These are phyloP conservation scores for Lonicera japonica DNA, from an alignment of 129 eudicot genomes.

Conservation along the genomic window DNA sequence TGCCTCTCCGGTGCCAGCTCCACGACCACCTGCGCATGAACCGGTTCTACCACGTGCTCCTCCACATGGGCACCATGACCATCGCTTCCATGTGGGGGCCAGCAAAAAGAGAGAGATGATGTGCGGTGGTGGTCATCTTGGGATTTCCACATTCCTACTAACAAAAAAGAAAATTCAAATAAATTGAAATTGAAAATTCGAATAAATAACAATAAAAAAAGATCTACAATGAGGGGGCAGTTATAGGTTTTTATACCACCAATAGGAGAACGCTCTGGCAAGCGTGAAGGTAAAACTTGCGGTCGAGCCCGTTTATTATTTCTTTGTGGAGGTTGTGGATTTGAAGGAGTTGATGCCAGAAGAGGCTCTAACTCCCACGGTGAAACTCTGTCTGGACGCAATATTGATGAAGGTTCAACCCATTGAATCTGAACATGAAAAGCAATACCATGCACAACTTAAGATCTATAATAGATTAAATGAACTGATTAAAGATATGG, in stretches of 20 bases:
- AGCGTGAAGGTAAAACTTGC: constrained; percentile 44
- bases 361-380: constrained; percentile 97
- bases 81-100: no score
- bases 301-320: constrained; percentile 75
- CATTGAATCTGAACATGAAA: constrained; percentile 75
- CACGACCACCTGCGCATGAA: no score
- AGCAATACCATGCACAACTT: neutral
- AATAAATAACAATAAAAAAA: constrained; percentile 6
- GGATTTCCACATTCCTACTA: constrained; percentile 70
- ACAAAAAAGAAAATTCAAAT: no score
- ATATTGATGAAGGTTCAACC: constrained; percentile 90
- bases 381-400: constrained; percentile 89
- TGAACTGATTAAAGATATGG: neutral
- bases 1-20: no score
- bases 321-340: constrained; percentile 66
- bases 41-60: no score
- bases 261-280: constrained; percentile 48
- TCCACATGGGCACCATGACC: no score
- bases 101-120: constrained; percentile 35
- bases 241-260: constrained; percentile 40
- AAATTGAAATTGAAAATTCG: neutral
- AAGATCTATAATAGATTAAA: neutral
- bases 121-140: constrained; percentile 44
- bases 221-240: neutral
- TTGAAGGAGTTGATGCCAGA: constrained; percentile 53